These are phyloP conservation scores for Solanum boliviense DNA, from an alignment of 257 asterid genomes.

Conservation along the genomic window DNA sequence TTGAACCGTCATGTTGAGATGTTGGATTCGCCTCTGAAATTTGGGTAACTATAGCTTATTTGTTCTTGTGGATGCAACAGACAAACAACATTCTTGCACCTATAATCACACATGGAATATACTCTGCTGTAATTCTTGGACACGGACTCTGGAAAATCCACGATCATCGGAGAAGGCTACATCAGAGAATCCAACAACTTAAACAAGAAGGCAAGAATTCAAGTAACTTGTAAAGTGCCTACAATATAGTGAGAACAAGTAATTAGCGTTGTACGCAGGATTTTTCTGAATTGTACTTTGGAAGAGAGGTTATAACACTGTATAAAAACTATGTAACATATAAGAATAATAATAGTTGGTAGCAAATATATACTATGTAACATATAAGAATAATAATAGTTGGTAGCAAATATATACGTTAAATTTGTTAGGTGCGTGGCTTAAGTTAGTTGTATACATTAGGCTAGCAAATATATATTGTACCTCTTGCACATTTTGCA, in stretches of 20 bases:
- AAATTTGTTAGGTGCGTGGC: not conserved
- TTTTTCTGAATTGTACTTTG: not conserved
- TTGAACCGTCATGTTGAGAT: not conserved
- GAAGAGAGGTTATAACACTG: not conserved
- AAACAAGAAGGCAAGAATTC: constrained; percentile 34
- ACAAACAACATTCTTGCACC: constrained; percentile 85
- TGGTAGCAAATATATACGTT: not conserved
- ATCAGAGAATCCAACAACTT: constrained; percentile 70
- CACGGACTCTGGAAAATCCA: constrained; percentile 94
- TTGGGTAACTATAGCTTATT: not conserved
- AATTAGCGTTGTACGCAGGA: not conserved
- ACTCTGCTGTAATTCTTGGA: constrained; percentile 75
- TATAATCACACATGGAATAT: constrained; percentile 79
- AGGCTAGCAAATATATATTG: not conserved
- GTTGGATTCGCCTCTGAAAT: not conserved
- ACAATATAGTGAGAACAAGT: not conserved
- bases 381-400: not conserved
- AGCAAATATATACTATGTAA: not conserved
- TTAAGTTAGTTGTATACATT: not conserved
- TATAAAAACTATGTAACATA: not conserved
- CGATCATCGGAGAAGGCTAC: constrained; percentile 61
- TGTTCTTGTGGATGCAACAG: constrained; percentile 17
- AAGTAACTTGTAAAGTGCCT: not conserved
- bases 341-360: not conserved
- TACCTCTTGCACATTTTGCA: not conserved